Evolutionary conservation across 768 basidiomycete genomes (phyloP), one percentile per base, ranked within the genome.

Genomic region (Collybiopsis confluens): DNA sequence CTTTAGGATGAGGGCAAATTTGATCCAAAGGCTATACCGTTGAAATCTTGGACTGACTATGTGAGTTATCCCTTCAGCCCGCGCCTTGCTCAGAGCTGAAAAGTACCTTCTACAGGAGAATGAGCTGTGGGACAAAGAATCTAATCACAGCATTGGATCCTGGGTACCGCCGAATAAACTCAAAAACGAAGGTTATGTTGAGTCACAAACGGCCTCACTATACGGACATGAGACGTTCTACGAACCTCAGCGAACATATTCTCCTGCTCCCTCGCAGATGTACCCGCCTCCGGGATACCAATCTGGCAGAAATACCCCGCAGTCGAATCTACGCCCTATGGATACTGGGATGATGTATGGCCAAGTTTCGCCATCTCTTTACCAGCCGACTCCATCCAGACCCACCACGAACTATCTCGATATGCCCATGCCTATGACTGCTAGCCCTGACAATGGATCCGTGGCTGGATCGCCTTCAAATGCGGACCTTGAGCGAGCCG

Each of bases 41-140:
- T 98, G 60, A 98, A 98, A 73, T 92, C 88, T 0, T 98, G 97
- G 96, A 91, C 84, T 55, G 94, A 97, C 60, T 97, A 96, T 62
- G 92, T 93, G 68, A 60, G 84, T 75, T 13, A 47, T 5, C 35
- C n/a, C 18, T 16, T 6, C 21, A 21, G 23, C 21, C 4, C 18
- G 23, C 2, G 6, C 40, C 3, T n/a, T 16, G 48, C 18, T 43
- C 27, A 37, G 38, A 42, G 45, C 53, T 7, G 33, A 8, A 23
- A 13, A 4, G 13, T 37, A 36, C 13, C 42, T 13, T 35, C 52
- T 26, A 6, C 58, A 92, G 89, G 87, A 92, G 77, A 97, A 95
- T 63, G 94, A 96, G 67, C 82, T 97, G 10, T 98, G 94, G 94
- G 94, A 97, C 65, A 93, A 94, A 68, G 94, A 96, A 59, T 94